A percentile compares a stretch with the other conserved stretches of the same genome.
Conservation (phyloP, 2,329 filamentous ascomycete genomes). For the Alternaria consortialis region DNA sequence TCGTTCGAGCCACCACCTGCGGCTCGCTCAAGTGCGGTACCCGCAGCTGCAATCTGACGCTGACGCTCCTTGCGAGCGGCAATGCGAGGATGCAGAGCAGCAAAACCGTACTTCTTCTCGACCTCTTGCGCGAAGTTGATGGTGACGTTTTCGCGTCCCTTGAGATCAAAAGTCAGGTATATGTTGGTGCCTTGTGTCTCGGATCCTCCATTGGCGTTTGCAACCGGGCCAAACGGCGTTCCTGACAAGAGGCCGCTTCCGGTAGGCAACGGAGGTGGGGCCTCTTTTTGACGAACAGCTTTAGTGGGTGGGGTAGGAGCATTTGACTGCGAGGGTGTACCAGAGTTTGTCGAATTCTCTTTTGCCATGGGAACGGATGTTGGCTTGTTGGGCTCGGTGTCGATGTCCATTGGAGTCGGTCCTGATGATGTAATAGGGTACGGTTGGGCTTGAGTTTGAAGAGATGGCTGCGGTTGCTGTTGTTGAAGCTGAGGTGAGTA, state of each 20-base stretch:
- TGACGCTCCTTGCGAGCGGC: conserved; percentile 89
- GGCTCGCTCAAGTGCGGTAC: conserved; percentile 82
- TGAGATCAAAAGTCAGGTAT: conserved; percentile 81
- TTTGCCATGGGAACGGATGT: conserved; percentile 46
- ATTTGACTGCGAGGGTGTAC: conserved; percentile 56
- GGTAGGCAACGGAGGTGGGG: conserved; percentile 65
- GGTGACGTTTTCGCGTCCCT: conserved; percentile 85
- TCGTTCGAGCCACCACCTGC: conserved; percentile 75
- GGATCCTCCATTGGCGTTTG: conserved; percentile 54
- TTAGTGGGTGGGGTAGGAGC: conserved; percentile 65
- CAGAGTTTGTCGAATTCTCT: conserved; percentile 42
- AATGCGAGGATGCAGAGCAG: conserved; percentile 88
- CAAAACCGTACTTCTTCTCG: conserved; percentile 92
- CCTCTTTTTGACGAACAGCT: conserved; percentile 63
- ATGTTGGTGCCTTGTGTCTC: conserved; percentile 71
- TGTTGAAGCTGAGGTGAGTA: conserved; percentile 29
- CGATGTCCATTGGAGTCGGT: conserved; percentile 50
- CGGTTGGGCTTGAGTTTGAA: conserved; percentile 11
- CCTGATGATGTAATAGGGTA: conserved; percentile 26
- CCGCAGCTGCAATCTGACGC: conserved; percentile 85
- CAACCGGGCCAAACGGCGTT: conserved; percentile 66
- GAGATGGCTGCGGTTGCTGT: conserved; percentile 22
- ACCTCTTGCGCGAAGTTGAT: conserved; percentile 96
- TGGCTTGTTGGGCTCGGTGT: conserved; percentile 43
- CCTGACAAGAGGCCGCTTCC: conserved; percentile 72